A percentile compares a stretch with the other conserved stretches of the same genome.
These are phyloP conservation scores for Buxus sempervirens DNA, from an alignment of 164 flowering plant genomes.

Conservation along the genomic window DNA sequence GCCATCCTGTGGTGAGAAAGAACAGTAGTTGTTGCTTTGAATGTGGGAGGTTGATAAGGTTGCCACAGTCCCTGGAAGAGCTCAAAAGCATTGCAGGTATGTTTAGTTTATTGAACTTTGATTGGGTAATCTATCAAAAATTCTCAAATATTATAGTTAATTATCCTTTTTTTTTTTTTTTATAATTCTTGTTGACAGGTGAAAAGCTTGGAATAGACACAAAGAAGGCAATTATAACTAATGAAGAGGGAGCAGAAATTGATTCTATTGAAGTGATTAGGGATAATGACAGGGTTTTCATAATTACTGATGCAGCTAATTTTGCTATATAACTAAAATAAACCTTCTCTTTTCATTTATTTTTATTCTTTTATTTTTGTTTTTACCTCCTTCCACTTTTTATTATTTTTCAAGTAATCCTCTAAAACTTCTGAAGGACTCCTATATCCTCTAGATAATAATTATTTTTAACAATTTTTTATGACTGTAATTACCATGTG, in stretches of 20 bases:
- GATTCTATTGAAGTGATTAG: conserved; percentile 80
- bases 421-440: neutral
- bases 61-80: conserved; percentile 65
- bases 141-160: neutral
- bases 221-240: conserved; percentile 37
- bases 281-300: conserved; percentile 76
- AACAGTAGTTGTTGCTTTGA: conserved; percentile 28
- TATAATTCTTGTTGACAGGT: conserved; percentile 30
- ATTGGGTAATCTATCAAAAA: neutral
- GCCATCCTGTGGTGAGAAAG: conserved; percentile 61
- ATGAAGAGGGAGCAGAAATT: conserved; percentile 79
- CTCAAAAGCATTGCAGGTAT: conserved; percentile 79
- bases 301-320: conserved; percentile 36
- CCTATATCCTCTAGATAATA: neutral
- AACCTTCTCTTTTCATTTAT: too few species aligned
- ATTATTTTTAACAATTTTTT: too few species aligned
- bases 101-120: conserved; percentile 1
- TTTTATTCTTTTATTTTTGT: too few species aligned
- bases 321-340: conserved; percentile 1
- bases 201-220: conserved; percentile 66
- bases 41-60: conserved; percentile 58
- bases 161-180: neutral
- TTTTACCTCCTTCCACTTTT: neutral
- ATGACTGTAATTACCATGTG: neutral
- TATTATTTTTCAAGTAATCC: neutral